Evolutionary conservation across 148 eudicot genomes (phyloP).

Genomic region (Diospyros kaki): DNA sequence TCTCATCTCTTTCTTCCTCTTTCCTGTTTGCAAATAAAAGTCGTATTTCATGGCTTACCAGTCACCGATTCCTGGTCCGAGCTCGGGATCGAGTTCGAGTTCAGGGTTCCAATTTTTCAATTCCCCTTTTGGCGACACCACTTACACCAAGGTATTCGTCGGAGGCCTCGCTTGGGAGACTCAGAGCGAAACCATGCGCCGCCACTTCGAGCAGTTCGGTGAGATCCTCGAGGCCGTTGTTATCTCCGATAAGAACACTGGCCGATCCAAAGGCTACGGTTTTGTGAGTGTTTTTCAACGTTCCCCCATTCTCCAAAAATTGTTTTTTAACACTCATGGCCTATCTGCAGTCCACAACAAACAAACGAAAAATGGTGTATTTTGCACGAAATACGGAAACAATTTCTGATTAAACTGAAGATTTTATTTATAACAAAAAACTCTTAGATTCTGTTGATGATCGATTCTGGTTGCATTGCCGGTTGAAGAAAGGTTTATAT

Average conservation of each 20-base stretch:
- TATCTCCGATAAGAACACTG: constrained; percentile 88
- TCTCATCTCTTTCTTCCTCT: too few relatives aligned
- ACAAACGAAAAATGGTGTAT: not conserved
- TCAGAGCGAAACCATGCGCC: constrained; percentile 69
- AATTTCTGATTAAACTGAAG: not conserved
- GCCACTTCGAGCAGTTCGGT: constrained; percentile 83
- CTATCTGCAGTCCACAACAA: too few relatives aligned
- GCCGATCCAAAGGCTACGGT: constrained; percentile 95
- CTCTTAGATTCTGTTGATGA: not conserved
- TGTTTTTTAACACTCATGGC: not conserved
- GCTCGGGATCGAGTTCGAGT: constrained; percentile 59
- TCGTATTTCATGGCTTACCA: constrained; percentile 45
- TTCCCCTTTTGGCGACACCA: constrained; percentile 82
- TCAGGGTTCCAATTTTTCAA: constrained; percentile 51
- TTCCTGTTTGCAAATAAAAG: not conserved
- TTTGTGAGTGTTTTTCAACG: constrained; percentile 61
- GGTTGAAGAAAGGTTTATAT: not conserved
- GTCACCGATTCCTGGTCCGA: constrained; percentile 47
- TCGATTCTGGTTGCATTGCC: not conserved
- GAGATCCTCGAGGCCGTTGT: constrained; percentile 97
- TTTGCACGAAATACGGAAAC: not conserved
- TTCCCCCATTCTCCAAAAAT: not conserved
- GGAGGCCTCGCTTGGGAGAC: constrained; percentile 99
- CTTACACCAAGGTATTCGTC: constrained; percentile 84
- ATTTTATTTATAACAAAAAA: too few relatives aligned